phyloP scores from a whole-genome alignment of 2,329 filamentous ascomycete species.

The Aureobasidium melanogenum region DNA sequence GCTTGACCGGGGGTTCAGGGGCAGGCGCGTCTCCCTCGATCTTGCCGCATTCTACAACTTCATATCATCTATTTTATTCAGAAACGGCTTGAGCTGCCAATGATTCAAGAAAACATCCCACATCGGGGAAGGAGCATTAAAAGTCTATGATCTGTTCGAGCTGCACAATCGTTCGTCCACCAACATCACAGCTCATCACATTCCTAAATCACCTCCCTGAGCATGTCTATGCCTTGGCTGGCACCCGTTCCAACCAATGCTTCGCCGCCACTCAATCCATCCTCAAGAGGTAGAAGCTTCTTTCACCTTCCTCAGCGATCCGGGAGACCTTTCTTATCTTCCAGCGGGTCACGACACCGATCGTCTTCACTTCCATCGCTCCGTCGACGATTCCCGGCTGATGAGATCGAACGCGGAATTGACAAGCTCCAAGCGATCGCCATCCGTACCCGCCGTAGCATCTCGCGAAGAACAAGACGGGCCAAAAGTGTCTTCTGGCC shows the following conservation, averaged over 20 bases:
- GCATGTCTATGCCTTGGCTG: neutral
- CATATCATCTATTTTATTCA: no score
- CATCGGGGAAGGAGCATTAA: neutral
- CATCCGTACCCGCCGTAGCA: neutral
- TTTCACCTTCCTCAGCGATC: constrained; percentile 6
- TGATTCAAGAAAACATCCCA: no score
- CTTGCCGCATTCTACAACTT: neutral
- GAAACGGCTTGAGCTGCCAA: no score
- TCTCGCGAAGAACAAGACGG: neutral
- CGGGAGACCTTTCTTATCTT: neutral
- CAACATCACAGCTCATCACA: neutral
- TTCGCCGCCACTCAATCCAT: neutral
- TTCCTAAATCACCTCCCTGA: neutral
- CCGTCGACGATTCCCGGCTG: neutral
- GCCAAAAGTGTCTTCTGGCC: neutral
- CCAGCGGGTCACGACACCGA: neutral
- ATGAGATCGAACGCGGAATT: neutral
- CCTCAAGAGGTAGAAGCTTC: neutral
- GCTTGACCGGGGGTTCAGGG: neutral
- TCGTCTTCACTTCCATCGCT: neutral
- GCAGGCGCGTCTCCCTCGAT: neutral
- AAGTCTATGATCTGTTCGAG: neutral
- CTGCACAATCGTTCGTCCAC: no score
- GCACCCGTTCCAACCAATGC: neutral
- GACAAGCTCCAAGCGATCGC: constrained; percentile 4